Evolutionary conservation across 1,139 yeast genomes (phyloP).

Genomic region (Geotrichum siamense): DNA sequence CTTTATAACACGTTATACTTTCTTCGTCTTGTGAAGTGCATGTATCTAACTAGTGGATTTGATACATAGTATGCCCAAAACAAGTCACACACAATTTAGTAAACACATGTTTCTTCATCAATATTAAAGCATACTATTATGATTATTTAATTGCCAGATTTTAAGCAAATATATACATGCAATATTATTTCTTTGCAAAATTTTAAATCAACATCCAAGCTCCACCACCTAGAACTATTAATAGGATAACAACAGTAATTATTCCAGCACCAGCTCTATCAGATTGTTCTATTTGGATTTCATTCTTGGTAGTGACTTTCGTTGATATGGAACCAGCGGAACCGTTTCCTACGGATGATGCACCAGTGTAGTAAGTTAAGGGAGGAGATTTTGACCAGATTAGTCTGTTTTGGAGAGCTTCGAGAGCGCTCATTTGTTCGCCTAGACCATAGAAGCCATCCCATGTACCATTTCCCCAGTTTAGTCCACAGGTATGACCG

Average conservation of each 20-base stretch:
- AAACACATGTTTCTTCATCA: no score
- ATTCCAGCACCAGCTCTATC: conserved; percentile 87
- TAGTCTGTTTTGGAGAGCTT: conserved; percentile 54
- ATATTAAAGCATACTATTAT: no score
- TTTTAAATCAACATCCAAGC: conserved; percentile 2
- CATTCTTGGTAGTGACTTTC: conserved; percentile 8
- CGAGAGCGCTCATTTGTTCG: conserved; percentile 86
- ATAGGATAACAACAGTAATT: conserved; percentile 65
- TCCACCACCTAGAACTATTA: conserved; percentile 42
- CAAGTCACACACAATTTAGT: no score
- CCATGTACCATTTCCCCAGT: conserved; percentile 68
- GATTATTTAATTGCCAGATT: no score
- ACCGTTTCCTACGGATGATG: conserved; percentile 37
- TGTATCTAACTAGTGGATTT: no score
- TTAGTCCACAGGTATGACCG: conserved; percentile 82
- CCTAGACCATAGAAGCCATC: conserved; percentile 85
- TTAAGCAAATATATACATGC: background rate
- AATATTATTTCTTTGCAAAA: background rate
- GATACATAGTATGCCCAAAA: no score
- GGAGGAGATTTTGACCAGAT: conserved; percentile 39
- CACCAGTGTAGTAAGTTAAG: conserved; percentile 41
- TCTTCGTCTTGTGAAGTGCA: no score
- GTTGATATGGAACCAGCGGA: conserved; percentile 28
- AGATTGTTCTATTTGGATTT: conserved; percentile 31
- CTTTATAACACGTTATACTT: no score